Evolutionary conservation across 129 eudicot genomes (phyloP).

Genomic region (Escallonia herrerae): DNA sequence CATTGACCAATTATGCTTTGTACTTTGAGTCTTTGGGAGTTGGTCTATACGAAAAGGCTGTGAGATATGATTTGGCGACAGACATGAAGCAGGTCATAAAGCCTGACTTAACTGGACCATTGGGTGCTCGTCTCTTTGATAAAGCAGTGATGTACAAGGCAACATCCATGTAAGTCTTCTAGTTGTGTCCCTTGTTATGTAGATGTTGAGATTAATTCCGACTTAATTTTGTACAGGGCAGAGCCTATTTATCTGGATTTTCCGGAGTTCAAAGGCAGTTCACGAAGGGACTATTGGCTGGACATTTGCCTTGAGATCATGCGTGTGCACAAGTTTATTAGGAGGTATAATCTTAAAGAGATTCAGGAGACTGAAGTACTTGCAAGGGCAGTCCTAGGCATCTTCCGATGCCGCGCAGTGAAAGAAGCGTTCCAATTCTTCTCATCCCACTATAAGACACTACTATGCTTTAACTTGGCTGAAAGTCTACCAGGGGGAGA

Average conservation of each 20-base stretch:
- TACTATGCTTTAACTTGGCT: conserved; percentile 54
- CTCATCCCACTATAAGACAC: conserved; percentile 36
- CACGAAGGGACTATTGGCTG: conserved; percentile 67
- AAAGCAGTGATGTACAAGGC: conserved; percentile 71
- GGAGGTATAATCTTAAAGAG: conserved; percentile 43
- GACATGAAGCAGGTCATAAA: conserved; percentile 59
- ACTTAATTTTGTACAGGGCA: conserved; percentile 28
- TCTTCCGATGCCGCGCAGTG: conserved; percentile 50
- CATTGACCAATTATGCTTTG: conserved; percentile 43
- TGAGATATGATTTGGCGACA: conserved; percentile 44
- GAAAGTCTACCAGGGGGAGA: conserved; percentile 69
- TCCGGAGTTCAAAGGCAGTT: conserved; percentile 58
- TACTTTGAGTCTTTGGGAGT: conserved; percentile 60
- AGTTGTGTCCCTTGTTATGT: neutral
- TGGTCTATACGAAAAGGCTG: conserved; percentile 56
- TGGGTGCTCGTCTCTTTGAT: conserved; percentile 71
- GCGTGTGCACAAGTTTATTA: conserved; percentile 41
- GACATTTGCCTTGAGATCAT: conserved; percentile 51
- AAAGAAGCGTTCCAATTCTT: conserved; percentile 40
- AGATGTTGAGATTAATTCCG: neutral
- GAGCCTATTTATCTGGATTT: conserved; percentile 57
- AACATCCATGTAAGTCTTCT: conserved; percentile 35
- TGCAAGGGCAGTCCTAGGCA: conserved; percentile 55
- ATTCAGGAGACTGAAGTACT: conserved; percentile 48
- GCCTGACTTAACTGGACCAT: conserved; percentile 68